Evolutionary conservation across 177 flowering plant genomes (phyloP).

Genomic region (Vitis hybrid): DNA sequence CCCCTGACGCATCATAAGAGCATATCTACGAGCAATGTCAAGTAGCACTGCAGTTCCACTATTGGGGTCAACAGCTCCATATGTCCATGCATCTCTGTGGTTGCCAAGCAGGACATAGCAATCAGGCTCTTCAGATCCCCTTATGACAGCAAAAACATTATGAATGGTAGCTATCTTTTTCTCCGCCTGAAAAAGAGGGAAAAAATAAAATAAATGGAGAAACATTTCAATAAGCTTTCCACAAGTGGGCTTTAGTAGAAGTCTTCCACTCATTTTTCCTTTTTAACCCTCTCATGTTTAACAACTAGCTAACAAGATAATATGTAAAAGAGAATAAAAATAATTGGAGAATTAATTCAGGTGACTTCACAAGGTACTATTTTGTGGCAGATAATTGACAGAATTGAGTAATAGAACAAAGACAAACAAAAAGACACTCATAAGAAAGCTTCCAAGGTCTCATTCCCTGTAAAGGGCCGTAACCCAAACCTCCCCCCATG

Average conservation of each 20-base stretch:
- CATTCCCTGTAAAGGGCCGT: too few species aligned
- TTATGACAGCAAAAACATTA: slow-evolving; percentile 77
- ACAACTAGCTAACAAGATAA: too few species aligned
- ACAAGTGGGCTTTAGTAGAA: background rate
- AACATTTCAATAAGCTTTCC: background rate
- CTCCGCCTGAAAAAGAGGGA: slow-evolving; percentile 54
- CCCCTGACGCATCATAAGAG: slow-evolving; percentile 54
- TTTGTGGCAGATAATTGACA: too few species aligned
- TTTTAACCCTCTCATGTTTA: background rate
- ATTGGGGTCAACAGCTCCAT: slow-evolving; percentile 98
- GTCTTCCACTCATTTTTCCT: background rate
- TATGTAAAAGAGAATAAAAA: too few species aligned
- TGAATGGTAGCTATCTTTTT: slow-evolving; percentile 55
- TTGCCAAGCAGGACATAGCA: slow-evolving; percentile 88
- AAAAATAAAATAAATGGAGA: background rate
- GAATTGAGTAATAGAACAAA: too few species aligned
- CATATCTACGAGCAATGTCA: slow-evolving; percentile 79
- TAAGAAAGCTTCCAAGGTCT: too few species aligned
- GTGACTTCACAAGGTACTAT: too few species aligned
- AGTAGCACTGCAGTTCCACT: slow-evolving; percentile 95
- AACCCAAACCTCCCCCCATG: too few species aligned
- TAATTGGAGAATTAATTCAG: too few species aligned
- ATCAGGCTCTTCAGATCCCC: slow-evolving; percentile 85
- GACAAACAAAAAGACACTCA: too few species aligned
- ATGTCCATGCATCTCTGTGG: slow-evolving; percentile 99